phyloP scores from a whole-genome alignment of 2,329 filamentous ascomycete species.

The Scopulariopsis brevicaulis region DNA sequence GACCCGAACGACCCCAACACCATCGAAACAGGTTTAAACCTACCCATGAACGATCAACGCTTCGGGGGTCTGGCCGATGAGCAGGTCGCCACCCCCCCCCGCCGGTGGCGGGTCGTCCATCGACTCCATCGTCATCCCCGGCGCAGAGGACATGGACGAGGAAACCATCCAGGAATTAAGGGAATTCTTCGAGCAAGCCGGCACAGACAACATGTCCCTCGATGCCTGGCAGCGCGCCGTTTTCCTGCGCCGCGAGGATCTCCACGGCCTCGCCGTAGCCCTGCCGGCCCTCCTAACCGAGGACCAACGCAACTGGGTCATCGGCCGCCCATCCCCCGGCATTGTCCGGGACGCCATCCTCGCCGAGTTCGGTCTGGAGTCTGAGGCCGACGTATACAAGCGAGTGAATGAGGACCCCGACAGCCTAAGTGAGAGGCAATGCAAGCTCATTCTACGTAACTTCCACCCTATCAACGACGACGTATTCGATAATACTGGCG shows the following conservation, averaged over 20 bases:
- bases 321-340: neutral
- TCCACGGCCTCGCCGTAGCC: slow-evolving; percentile 1
- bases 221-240: neutral
- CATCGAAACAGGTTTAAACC: neutral
- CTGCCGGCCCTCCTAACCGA: neutral
- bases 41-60: neutral
- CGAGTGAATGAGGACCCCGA: neutral
- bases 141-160: neutral
- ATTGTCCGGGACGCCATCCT: neutral
- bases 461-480: neutral
- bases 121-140: neutral
- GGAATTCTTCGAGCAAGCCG: neutral
- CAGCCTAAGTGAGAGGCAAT: neutral
- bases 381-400: neutral
- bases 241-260: neutral
- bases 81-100: neutral
- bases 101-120: too few species aligned
- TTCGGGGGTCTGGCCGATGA: neutral
- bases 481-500: neutral
- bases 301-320: neutral
- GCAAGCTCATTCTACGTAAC: neutral
- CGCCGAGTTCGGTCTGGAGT: neutral
- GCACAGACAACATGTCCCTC: neutral
- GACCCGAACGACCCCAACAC: neutral
- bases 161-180: neutral